Conservation (phyloP, 2,329 filamentous ascomycete genomes). For the Nigrospora sphaerica region DNA sequence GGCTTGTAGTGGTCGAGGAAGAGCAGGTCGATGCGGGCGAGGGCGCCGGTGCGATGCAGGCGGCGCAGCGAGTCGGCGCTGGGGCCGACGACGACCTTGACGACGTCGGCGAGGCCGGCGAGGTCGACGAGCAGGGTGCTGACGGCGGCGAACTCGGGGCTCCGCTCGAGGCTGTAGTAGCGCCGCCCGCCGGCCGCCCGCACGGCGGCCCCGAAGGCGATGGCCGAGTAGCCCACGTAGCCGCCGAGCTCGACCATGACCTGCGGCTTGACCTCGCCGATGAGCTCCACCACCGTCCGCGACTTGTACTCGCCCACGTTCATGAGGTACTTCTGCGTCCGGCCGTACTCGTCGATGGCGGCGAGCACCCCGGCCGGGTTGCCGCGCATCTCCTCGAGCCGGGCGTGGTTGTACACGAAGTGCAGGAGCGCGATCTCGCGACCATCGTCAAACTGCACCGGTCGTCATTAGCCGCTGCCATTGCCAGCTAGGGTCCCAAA, state of each 20-base stretch:
- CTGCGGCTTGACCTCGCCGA: slow-evolving; percentile 57
- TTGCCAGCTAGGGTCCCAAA: too few relatives aligned
- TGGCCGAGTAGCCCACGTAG: slow-evolving; percentile 75
- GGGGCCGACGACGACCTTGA: slow-evolving; percentile 63
- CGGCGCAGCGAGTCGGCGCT: slow-evolving; percentile 59
- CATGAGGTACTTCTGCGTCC: slow-evolving; percentile 67
- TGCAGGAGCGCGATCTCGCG: slow-evolving; percentile 68
- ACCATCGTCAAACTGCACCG: slow-evolving; percentile 55
- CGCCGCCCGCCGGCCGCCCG: slow-evolving; percentile 54
- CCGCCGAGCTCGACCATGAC: slow-evolving; percentile 73
- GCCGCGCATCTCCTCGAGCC: slow-evolving; percentile 56
- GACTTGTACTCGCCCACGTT: slow-evolving; percentile 74
- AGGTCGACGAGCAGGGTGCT: slow-evolving; percentile 64
- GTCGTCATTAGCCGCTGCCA: background rate
- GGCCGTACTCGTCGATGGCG: slow-evolving; percentile 64
- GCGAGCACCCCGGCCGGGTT: slow-evolving; percentile 57
- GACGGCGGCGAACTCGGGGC: slow-evolving; percentile 66
- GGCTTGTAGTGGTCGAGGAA: slow-evolving; percentile 81
- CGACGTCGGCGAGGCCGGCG: slow-evolving; percentile 63
- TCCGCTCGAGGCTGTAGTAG: slow-evolving; percentile 68
- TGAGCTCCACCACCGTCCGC: slow-evolving; percentile 61
- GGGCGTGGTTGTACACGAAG: slow-evolving; percentile 55
- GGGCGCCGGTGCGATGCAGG: slow-evolving; percentile 43
- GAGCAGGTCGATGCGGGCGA: slow-evolving; percentile 60
- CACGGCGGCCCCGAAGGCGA: slow-evolving; percentile 65